A percentile compares a stretch with the other conserved stretches of the same genome.
Evolutionary conservation across 176 grass and related monocot species (phyloP).

Genomic region (Tillandsia fasciculata): DNA sequence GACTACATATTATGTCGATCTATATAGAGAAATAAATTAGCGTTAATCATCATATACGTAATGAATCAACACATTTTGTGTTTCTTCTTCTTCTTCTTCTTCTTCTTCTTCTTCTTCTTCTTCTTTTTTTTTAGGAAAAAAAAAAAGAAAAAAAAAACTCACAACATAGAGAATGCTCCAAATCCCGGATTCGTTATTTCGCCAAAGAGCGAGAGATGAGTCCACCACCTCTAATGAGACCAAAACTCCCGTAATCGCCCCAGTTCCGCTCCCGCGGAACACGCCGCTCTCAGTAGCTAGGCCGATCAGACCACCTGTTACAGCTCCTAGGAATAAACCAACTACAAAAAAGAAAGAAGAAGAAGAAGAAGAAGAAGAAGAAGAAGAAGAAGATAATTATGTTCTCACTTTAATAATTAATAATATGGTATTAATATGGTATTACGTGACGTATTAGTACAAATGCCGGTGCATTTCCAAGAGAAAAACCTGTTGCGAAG

Average conservation of each 20-base stretch:
- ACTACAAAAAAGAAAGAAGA: conserved; percentile 25
- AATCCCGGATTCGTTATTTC: conserved; percentile 50
- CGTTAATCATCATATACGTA: no score
- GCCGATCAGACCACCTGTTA: conserved; percentile 75
- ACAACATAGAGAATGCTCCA: conserved; percentile 88
- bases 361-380: no score
- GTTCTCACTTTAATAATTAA: neutral
- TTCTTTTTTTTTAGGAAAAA: neutral
- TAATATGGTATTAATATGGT: neutral
- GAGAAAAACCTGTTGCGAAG: conserved; percentile 56
- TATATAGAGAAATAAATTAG: neutral
- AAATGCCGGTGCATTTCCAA: no score
- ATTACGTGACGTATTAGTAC: no score
- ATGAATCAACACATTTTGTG: neutral
- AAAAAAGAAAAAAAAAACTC: neutral
- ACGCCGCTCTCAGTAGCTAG: conserved; percentile 84
- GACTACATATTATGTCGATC: conserved; percentile 3
- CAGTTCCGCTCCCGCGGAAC: conserved; percentile 74
- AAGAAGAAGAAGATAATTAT: neutral
- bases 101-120: no score
- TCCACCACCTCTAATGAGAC: conserved; percentile 92
- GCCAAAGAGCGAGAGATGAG: conserved; percentile 66
- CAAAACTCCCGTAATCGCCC: conserved; percentile 73
- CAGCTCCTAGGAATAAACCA: conserved; percentile 58
- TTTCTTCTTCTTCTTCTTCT: neutral